phyloP scores from a whole-genome alignment of 140 eudicot species.

The Senecio squalidus region DNA sequence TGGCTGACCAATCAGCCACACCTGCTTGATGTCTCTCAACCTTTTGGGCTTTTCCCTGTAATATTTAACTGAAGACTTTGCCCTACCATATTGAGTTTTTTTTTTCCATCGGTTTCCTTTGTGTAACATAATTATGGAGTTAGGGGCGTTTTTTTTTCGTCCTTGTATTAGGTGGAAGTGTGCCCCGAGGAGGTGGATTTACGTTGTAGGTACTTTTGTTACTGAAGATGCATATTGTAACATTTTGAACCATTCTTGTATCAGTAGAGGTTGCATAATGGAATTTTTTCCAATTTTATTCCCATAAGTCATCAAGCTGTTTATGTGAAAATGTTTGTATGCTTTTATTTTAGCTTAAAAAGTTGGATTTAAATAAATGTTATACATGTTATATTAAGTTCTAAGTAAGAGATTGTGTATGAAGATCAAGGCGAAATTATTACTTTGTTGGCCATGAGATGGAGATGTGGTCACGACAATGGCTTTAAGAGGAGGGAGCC shows the following conservation, averaged over 20 bases:
- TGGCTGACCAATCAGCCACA: constrained; percentile 47
- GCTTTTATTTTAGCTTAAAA: background rate
- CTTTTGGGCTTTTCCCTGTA: constrained; percentile 1
- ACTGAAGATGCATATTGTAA: constrained; percentile 17
- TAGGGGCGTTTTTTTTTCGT: background rate
- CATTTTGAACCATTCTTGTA: constrained; percentile 21
- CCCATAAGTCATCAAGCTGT: background rate
- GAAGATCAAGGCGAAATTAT: too few relatives aligned
- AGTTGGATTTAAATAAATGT: background rate
- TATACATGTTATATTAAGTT: too few relatives aligned
- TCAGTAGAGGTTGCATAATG: constrained; percentile 21
- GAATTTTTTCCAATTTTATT: constrained; percentile 13
- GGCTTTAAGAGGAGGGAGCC: too few relatives aligned
- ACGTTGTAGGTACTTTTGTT: background rate
- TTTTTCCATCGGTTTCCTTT: background rate
- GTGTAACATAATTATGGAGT: constrained; percentile 29
- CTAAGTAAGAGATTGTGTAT: too few relatives aligned
- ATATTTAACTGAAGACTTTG: constrained; percentile 10
- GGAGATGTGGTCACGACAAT: too few relatives aligned
- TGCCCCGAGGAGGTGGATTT: constrained; percentile 4
- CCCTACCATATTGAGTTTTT: background rate
- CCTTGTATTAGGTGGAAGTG: constrained; percentile 15
- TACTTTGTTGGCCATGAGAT: too few relatives aligned
- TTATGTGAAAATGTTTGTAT: background rate
- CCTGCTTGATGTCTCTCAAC: constrained; percentile 19